Percentiles rank a stretch among this genome's conserved stretches.
Evolutionary conservation across 2,329 filamentous ascomycete species (phyloP).

Genomic region (Ophiobolus disseminans): DNA sequence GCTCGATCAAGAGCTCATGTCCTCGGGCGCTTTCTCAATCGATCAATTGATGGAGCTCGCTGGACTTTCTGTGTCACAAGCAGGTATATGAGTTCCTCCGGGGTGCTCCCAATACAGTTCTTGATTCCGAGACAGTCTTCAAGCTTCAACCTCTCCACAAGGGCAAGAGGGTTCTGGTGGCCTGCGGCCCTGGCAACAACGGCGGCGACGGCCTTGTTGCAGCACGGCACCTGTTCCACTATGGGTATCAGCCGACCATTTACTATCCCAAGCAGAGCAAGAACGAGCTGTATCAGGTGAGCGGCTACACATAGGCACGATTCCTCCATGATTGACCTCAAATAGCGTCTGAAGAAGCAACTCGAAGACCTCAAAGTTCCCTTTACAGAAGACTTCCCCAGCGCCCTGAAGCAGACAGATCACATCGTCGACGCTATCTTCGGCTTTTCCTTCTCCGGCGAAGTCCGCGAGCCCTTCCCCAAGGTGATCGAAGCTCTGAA

Average conservation of each 20-base stretch:
- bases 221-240: conserved; percentile 88
- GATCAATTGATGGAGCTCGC: conserved; percentile 98
- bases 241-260: conserved; percentile 85
- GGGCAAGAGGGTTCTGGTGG: conserved; percentile 78
- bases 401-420: conserved; percentile 71
- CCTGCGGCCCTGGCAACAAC: conserved; percentile 85
- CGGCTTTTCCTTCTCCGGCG: conserved; percentile 90
- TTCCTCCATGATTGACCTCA: conserved; percentile 6
- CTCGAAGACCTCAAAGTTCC: conserved; percentile 82
- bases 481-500: conserved; percentile 79
- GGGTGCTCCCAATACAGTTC: not conserved
- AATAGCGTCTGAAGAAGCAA: conserved; percentile 80
- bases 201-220: conserved; percentile 93
- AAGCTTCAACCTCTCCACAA: conserved; percentile 77
- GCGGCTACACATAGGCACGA: no score
- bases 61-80: conserved; percentile 90
- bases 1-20: conserved; percentile 94
- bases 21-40: conserved; percentile 82
- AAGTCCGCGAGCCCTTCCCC: conserved; percentile 91
- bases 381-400: conserved; percentile 80
- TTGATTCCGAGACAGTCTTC: conserved; percentile 67
- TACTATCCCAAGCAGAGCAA: conserved; percentile 95
- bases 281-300: conserved; percentile 85
- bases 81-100: no score
- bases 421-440: conserved; percentile 94